Evolutionary conservation across 495 filamentous ascomycete species (phyloP).

Genomic region (Bacidia gigantensis): DNA sequence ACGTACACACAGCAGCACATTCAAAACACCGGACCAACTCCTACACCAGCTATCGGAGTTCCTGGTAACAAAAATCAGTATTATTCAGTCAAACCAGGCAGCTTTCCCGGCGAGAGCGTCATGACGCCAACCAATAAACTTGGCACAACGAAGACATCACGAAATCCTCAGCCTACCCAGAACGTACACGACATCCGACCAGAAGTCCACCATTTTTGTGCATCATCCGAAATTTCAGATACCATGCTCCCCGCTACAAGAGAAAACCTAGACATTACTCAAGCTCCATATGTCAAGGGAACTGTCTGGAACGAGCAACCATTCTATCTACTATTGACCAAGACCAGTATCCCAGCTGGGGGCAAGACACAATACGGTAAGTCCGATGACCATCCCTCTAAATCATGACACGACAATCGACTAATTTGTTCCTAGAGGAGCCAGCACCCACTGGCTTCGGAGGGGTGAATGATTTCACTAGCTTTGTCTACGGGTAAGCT

Average conservation of each 20-base stretch:
- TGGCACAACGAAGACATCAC: too few relatives aligned
- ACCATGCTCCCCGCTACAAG: not conserved
- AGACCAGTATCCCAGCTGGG: not conserved
- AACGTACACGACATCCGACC: not conserved
- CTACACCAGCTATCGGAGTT: too few relatives aligned
- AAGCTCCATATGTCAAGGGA: not conserved
- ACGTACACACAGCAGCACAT: too few relatives aligned
- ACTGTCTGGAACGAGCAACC: not conserved
- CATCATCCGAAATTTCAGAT: not conserved
- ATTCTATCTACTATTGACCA: not conserved
- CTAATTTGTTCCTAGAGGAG: not conserved
- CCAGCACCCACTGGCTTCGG: not conserved
- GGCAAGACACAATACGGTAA: not conserved
- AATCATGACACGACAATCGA: not conserved
- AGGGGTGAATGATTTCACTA: not conserved
- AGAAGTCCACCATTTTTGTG: not conserved
- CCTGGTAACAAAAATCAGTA: too few relatives aligned
- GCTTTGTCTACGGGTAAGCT: not conserved
- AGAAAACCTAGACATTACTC: not conserved
- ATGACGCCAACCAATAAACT: too few relatives aligned
- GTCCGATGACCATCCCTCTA: not conserved
- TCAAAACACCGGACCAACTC: too few relatives aligned
- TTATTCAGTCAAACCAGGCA: too few relatives aligned
- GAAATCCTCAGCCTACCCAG: too few relatives aligned
- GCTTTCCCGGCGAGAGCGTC: too few relatives aligned